Base-by-base conservation (phyloP, 2,329 filamentous ascomycete genomes). In the Pestalotiopsis sp. region DNA sequence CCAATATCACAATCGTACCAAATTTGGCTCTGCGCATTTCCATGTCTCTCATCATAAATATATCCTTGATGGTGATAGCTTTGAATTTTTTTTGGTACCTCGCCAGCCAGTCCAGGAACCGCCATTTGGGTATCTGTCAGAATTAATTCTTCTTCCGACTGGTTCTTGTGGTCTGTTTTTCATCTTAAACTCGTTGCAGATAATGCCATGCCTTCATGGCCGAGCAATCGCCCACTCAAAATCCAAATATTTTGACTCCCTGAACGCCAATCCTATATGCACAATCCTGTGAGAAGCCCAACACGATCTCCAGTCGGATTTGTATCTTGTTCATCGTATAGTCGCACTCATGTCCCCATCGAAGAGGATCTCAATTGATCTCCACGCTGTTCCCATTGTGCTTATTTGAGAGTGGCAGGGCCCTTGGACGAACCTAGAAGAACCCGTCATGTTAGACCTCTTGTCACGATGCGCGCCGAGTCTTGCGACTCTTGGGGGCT, bases 221-320 rank as follows among this genome's bases (percentile, higher is more conserved):
- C 45, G 20, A 9, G 45, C 45, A 49, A 20, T 9, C 17, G 9
- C 45, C 45, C 3, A 59, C 23, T 17, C n/a, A 27, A n/a, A 59
- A 59, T 59, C 57, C 57, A 59, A 27, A 36, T 36, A 36, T 20
- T 20, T 36, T 20, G 36, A 61, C 58, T 56, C 56, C 65, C 31
- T 67, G 45, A 66, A 66, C 63, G 63, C 63, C 63, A 27, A 25
- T 38, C 60, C 7, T 39, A 3, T 36, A 62, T 62, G 59, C 59
- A 62, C 27, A 62, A 39, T 59, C 59, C 13, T 36, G 36, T 20
- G 25, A 39, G 36, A 62, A 23, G 57, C 57, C 23, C 57, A 25
- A 27, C 57, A 59, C 13, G 59, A 36, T 20, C 27, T 62, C n/a
- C 45, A 52, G 12, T 9, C 4, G 11, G 57, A 17, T 9, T 4